These are phyloP conservation scores for Trichoderma sp. DNA, from an alignment of 2,329 filamentous ascomycete genomes.

Conservation along the genomic window DNA sequence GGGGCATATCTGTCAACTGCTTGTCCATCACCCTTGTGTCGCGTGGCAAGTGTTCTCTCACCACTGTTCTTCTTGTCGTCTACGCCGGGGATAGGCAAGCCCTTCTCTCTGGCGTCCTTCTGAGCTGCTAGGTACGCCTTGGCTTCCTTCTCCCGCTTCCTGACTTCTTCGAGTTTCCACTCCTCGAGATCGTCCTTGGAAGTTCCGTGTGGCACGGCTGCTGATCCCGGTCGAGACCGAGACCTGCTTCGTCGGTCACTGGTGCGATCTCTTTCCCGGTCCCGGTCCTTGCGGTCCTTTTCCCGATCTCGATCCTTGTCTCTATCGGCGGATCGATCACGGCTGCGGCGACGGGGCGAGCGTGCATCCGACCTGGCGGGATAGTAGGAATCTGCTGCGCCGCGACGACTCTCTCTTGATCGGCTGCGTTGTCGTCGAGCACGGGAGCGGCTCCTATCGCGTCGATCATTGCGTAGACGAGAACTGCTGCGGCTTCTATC, in stretches of 20 bases:
- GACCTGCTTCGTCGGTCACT: slow-evolving; percentile 45
- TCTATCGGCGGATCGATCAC: slow-evolving; percentile 28
- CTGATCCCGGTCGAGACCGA: slow-evolving; percentile 39
- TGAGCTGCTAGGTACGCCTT: slow-evolving; percentile 62
- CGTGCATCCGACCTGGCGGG: slow-evolving; percentile 22
- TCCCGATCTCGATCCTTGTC: slow-evolving; percentile 29
- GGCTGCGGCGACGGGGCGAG: slow-evolving; percentile 29
- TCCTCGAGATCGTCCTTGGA: slow-evolving; percentile 50
- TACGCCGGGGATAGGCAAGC: slow-evolving; percentile 55
- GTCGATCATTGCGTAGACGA: slow-evolving; percentile 33
- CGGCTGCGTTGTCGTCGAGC: slow-evolving; percentile 23
- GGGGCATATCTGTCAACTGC: slow-evolving; percentile 47
- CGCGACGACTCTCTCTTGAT: slow-evolving; percentile 25
- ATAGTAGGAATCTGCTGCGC: slow-evolving; percentile 24
- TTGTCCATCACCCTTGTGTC: slow-evolving; percentile 25
- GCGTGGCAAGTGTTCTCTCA: slow-evolving; percentile 45
- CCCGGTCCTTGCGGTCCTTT: slow-evolving; percentile 25
- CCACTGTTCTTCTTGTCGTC: slow-evolving; percentile 48
- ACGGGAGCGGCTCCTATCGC: slow-evolving; percentile 28
- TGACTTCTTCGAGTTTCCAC: slow-evolving; percentile 60
- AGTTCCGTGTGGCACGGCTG: slow-evolving; percentile 37
- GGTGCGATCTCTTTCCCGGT: slow-evolving; percentile 24
- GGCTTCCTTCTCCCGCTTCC: slow-evolving; percentile 60
- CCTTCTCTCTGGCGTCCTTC: slow-evolving; percentile 58
- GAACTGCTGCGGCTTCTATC: slow-evolving; percentile 35